Base-by-base conservation (phyloP, 2,329 filamentous ascomycete genomes). In the Hypoxylon sp. region DNA sequence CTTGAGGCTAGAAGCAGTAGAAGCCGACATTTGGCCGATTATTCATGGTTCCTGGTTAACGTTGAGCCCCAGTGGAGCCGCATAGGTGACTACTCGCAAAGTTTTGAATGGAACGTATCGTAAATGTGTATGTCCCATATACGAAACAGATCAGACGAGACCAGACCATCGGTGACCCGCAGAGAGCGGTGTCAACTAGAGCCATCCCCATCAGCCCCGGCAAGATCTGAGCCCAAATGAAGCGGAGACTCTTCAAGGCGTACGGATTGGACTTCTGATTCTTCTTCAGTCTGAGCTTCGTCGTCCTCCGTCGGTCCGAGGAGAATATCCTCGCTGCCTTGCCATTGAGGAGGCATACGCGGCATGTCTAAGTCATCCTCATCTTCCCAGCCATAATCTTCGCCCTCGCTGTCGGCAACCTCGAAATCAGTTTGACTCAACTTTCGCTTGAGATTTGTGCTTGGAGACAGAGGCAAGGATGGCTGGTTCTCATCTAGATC, bases 371-470 rank as follows among this genome's bases (percentile, higher is more conserved):
- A 84, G 60, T 90, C 89, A 70, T 90, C 88, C 45, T 87, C 85
- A 54, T 91, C 86, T 38, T 85, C 85, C 90, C 90, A 93, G 12
- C 89, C 90, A 72, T 92, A 92, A 72, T 91, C 87, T 67, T 92
- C 90, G 63, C 84, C 85, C 44, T 89, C 87, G 67, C 86, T 90
- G 65, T 89, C 87, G 1, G 85, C 82, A 46, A 89, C 81, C 70
- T 89, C 87, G 50, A 87, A 80, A 54, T 84, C 85, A 3, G 88
- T 85, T 45, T 90, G 85, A 32, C 80, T 81, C 55, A 91, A 81
- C 75, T 93, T 87, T 71, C 91, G 84, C 78, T 93, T 93, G 30
- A 79, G 81, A 26, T 80, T 79, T 64, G 83, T 65, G 63, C 75
- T 75, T 60, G 78, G 74, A 24, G 78, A 75, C 48, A 77, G 64